Percentiles rank a stretch among this genome's conserved stretches.
phyloP scores from a whole-genome alignment of 345 rosid genomes.

The Lepidium africanum region DNA sequence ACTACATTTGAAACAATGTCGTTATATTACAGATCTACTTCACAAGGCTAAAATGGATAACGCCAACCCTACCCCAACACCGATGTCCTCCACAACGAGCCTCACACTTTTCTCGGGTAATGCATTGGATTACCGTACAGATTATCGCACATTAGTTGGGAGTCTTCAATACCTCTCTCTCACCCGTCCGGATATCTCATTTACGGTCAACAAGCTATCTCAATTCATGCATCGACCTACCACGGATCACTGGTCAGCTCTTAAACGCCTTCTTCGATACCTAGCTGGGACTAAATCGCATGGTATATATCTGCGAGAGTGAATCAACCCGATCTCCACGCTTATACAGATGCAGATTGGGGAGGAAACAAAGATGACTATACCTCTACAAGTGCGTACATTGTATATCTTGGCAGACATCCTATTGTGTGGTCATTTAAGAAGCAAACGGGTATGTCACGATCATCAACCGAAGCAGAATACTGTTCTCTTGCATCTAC shows the following conservation, averaged over 20 bases:
- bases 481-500: background rate
- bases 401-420: background rate
- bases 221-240: background rate
- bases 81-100: rapidly evolving
- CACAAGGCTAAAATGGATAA: no score
- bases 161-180: background rate
- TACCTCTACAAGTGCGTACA: background rate
- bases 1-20: no score
- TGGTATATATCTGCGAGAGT: background rate
- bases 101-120: no score
- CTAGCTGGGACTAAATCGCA: rapidly evolving
- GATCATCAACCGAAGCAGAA: background rate
- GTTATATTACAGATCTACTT: no score
- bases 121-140: no score
- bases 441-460: background rate
- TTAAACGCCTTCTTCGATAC: background rate
- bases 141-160: rapidly evolving
- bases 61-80: no score
- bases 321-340: background rate
- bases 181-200: background rate
- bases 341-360: background rate
- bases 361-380: background rate
- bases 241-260: background rate
- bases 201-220: background rate
- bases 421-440: background rate